Percentiles rank a stretch among this genome's conserved stretches.
Evolutionary conservation across 1,139 yeast species (phyloP).

Genomic region (Arxiozyma telluris): DNA sequence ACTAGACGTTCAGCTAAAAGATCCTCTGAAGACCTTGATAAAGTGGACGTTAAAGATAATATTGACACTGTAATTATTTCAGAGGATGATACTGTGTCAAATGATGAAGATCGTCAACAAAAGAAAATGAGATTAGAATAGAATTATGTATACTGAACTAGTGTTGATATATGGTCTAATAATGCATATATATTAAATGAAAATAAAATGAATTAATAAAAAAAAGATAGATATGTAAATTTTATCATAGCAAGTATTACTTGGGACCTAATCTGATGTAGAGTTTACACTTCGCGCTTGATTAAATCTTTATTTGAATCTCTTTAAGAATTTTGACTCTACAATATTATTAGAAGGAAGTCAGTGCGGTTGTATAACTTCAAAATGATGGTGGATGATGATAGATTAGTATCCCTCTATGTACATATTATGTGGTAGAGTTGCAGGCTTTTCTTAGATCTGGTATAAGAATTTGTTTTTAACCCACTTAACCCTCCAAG

Average conservation of each 20-base stretch:
- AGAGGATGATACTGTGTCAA: not conserved
- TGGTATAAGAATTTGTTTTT: too few species aligned
- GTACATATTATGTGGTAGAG: too few species aligned
- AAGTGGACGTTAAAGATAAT: not conserved
- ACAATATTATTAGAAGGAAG: not conserved
- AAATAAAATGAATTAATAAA: not conserved
- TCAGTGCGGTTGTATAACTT: not conserved
- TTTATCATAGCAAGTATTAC: too few species aligned
- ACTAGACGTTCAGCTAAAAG: not conserved
- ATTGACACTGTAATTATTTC: not conserved
- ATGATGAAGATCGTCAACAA: not conserved
- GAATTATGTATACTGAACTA: not conserved
- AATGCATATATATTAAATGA: not conserved
- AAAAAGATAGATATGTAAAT: too few species aligned
- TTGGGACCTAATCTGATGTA: not conserved
- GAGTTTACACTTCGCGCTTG: not conserved
- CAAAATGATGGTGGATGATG: too few species aligned
- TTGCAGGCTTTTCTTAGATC: too few species aligned
- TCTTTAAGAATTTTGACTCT: not conserved
- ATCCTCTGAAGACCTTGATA: not conserved
- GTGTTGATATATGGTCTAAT: not conserved
- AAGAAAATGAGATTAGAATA: constrained; percentile 4
- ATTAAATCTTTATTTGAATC: too few species aligned
- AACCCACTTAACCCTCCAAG: too few species aligned
- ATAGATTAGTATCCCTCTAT: too few species aligned